Conservation (phyloP, 257 asterid species). For the Solanum megistacrolobum region DNA sequence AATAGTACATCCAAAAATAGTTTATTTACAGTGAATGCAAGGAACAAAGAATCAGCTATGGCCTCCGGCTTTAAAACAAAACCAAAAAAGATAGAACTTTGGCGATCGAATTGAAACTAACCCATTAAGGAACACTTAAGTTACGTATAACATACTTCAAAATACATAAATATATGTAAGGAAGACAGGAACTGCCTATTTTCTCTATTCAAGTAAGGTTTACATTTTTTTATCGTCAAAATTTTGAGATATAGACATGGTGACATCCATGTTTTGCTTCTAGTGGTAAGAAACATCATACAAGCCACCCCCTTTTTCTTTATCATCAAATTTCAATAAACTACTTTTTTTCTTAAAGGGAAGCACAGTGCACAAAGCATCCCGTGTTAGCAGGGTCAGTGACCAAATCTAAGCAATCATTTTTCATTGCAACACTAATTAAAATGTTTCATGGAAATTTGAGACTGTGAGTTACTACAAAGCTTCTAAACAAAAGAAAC, state of each 20-base stretch:
- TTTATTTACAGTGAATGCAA: neutral
- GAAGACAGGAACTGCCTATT: neutral
- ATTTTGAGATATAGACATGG: neutral
- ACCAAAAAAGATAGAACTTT: neutral
- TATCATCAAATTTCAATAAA: neutral
- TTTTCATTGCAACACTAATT: neutral
- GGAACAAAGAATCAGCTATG: neutral
- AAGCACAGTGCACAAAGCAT: neutral
- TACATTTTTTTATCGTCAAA: neutral
- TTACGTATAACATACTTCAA: neutral
- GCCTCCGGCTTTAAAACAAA: neutral
- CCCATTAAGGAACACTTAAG: neutral
- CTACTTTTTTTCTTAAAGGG: neutral
- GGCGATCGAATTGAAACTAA: neutral
- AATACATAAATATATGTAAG: neutral
- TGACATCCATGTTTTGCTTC: neutral
- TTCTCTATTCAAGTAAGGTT: neutral
- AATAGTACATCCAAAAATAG: neutral
- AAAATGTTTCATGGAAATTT: neutral
- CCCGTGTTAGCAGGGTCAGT: neutral
- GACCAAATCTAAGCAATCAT: neutral
- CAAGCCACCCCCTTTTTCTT: neutral
- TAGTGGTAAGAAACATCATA: neutral
- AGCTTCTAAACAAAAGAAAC: neutral
- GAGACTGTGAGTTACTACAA: neutral